A percentile compares a stretch with the other conserved stretches of the same genome.
Evolutionary conservation across 345 rosid genomes (phyloP).

Genomic region (Eucalyptus cloeziana): DNA sequence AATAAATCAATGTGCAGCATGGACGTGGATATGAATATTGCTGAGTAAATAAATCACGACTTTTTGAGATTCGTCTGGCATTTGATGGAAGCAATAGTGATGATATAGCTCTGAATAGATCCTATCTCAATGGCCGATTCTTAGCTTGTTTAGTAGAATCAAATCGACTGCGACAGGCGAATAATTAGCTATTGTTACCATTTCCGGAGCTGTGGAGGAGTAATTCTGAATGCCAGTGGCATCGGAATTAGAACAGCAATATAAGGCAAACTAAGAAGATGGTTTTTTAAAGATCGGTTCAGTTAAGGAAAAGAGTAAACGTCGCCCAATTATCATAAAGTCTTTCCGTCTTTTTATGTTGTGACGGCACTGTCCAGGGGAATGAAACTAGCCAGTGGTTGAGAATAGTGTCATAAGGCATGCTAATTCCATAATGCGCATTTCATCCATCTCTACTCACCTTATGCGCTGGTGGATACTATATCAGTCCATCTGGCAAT

Average conservation of each 20-base stretch:
- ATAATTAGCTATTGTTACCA: no score
- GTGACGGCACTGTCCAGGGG: no score
- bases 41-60: background rate
- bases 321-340: background rate
- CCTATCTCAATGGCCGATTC: background rate
- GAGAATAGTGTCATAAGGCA: no score
- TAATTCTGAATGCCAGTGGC: no score
- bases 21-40: background rate
- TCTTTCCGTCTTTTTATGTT: background rate
- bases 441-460: rapidly evolving
- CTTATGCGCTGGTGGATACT: rapidly evolving
- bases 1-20: background rate
- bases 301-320: background rate
- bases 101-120: background rate
- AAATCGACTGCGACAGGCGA: background rate
- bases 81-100: background rate
- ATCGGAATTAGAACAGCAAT: no score
- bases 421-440: no score
- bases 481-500: no score
- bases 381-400: no score
- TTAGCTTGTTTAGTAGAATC: background rate
- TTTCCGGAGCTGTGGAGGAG: no score
- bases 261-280: background rate
- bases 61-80: background rate
- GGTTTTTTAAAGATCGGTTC: background rate